phyloP scores from a whole-genome alignment of 495 filamentous ascomycete species.

The Friedmanniomyces simplex region DNA sequence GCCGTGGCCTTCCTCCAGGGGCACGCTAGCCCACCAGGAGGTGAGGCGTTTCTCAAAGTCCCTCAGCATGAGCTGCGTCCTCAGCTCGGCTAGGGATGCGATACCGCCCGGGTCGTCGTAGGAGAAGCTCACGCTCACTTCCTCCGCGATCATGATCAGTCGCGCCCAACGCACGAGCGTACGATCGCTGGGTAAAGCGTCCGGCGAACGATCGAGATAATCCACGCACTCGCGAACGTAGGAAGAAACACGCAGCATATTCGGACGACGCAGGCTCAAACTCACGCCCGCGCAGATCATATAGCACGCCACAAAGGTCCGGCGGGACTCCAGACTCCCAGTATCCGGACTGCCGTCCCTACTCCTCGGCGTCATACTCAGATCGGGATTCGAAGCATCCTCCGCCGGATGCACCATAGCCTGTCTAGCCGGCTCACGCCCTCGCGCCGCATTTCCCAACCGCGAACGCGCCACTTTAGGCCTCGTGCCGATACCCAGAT shows the following conservation, averaged over 20 bases:
- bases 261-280: slow-evolving; percentile 42
- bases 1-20: slow-evolving; percentile 22
- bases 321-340: slow-evolving; percentile 31
- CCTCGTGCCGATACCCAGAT: slow-evolving; percentile 35
- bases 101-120: slow-evolving; percentile 41
- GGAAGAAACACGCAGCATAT: slow-evolving; percentile 40
- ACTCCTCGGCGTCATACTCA: slow-evolving; percentile 9
- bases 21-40: slow-evolving; percentile 25
- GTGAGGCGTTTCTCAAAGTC: slow-evolving; percentile 41
- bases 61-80: slow-evolving; percentile 38
- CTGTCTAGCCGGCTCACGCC: background rate
- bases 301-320: slow-evolving; percentile 41
- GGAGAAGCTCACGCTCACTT: slow-evolving; percentile 38
- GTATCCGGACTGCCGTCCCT: slow-evolving; percentile 12
- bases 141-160: slow-evolving; percentile 39
- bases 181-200: slow-evolving; percentile 29
- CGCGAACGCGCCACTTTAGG: background rate
- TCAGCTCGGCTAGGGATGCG: slow-evolving; percentile 36
- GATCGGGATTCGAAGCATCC: slow-evolving; percentile 23
- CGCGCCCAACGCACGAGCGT: slow-evolving; percentile 39
- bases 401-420: slow-evolving; percentile 4
- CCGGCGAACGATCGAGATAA: slow-evolving; percentile 33
- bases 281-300: slow-evolving; percentile 40
- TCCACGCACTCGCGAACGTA: slow-evolving; percentile 41
- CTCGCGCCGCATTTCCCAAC: background rate